Conservation (phyloP, 1,284 basidiomycete genomes). For the Phellopilus nigrolimitatus region DNA sequence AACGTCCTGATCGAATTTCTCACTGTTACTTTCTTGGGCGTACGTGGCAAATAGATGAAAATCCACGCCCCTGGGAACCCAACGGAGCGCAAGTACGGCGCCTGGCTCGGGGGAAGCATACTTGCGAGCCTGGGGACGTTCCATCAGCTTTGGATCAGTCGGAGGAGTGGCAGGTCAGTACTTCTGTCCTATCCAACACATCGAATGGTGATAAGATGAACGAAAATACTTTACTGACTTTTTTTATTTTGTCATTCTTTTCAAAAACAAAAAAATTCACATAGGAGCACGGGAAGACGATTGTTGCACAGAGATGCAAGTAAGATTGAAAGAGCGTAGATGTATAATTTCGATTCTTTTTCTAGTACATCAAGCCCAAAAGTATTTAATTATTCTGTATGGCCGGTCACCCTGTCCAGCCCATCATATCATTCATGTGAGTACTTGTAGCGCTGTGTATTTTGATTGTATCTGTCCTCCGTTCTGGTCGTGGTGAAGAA, state of each 20-base stretch:
- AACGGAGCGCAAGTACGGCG: constrained; percentile 81
- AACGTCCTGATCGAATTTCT: constrained; percentile 8
- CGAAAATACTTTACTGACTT: neutral
- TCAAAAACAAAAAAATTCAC: neutral
- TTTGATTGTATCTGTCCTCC: constrained; percentile 1
- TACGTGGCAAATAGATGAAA: constrained; percentile 58
- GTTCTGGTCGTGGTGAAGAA: too few species aligned
- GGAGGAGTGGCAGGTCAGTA: constrained; percentile 82
- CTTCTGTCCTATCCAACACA: constrained; percentile 1
- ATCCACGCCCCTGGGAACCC: constrained; percentile 89
- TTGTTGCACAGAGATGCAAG: constrained; percentile 78
- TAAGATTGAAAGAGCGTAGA: constrained; percentile 30
- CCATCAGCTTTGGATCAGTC: constrained; percentile 93
- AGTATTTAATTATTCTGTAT: neutral
- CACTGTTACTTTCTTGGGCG: too few species aligned
- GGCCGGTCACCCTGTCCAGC: too few species aligned
- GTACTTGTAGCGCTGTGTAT: neutral
- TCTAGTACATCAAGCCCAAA: neutral
- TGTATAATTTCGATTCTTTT: neutral
- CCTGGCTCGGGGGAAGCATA: constrained; percentile 93
- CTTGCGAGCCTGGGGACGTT: constrained; percentile 92
- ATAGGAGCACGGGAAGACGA: constrained; percentile 73
- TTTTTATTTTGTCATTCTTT: neutral
- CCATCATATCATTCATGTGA: neutral
- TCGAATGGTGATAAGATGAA: neutral